Evolutionary conservation across 2,329 filamentous ascomycete species (phyloP).

Genomic region (Epichloe bromicola): DNA sequence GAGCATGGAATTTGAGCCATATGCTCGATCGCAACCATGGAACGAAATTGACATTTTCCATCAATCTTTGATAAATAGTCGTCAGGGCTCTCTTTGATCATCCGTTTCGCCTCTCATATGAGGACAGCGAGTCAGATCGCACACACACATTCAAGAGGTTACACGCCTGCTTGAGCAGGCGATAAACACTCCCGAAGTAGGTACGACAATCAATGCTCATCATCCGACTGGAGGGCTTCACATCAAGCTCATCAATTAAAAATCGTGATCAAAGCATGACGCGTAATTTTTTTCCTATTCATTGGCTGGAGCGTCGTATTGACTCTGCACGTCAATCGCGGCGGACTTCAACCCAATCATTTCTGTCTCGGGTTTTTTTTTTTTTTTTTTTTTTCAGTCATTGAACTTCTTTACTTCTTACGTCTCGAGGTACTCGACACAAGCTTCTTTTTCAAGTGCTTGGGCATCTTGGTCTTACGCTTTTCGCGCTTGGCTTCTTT

Average conservation of each 20-base stretch:
- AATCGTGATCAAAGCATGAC: neutral
- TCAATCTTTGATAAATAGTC: conserved; percentile 9
- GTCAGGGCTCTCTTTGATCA: conserved; percentile 43
- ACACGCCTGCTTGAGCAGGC: conserved; percentile 12
- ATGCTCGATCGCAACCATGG: too few species aligned
- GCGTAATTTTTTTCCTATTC: neutral
- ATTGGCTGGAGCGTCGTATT: neutral
- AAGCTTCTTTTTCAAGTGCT: conserved; percentile 85
- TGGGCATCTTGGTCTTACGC: conserved; percentile 89
- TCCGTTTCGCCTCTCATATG: neutral
- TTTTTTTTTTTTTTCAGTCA: neutral
- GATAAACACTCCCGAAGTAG: conserved; percentile 17
- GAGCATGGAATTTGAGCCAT: too few species aligned
- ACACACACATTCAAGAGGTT: conserved; percentile 23
- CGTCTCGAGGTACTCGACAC: conserved; percentile 49
- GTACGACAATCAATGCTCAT: conserved; percentile 29
- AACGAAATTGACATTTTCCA: neutral
- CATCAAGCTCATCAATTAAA: neutral
- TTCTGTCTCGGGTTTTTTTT: neutral
- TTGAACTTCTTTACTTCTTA: conserved; percentile 38
- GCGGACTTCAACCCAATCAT: neutral
- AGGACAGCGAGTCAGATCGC: conserved; percentile 4
- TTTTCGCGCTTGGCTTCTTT: conserved; percentile 95
- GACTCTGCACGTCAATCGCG: neutral
- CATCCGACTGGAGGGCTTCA: conserved; percentile 26